Evolutionary conservation across 2,329 filamentous ascomycete genomes (phyloP), one percentile per base, ranked within the genome.

Genomic region (Cladosporium sphaerospermum): DNA sequence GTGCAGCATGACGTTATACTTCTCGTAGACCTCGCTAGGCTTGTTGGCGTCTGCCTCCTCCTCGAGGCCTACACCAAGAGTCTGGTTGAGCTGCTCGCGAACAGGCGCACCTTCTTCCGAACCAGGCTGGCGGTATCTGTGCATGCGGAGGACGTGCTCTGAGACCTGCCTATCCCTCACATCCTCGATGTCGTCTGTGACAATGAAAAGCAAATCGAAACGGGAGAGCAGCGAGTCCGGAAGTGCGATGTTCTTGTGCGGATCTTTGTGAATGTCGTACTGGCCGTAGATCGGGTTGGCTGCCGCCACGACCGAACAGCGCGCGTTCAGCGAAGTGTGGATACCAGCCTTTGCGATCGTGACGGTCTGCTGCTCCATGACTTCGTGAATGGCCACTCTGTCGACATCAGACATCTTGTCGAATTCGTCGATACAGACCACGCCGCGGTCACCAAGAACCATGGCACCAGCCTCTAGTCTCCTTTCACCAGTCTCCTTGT

Each of bases 331-430:
- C 2, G 91, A 96, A 0, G 93, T 99, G 72, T 99, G 93, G 55
- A 99, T 99, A 59, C 93, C 93, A 1, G 93, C 93, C 74, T 99
- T 99, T 49, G 93, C 93, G 65, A 99, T 99, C 11, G 93, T 99
- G 56, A 99, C 93, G 0, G 93, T 99, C 73, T 99, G 93, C 74
- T 99, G 93, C 73, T 99, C 93, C 93, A 99, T 99, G 60, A 99
- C 93, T 88, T 99, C 93, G 81, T 99, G 93, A 62, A 99, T 99
- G 44, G 93, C 93, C 3, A 99, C 93, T 68, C 93, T 84, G 71
- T 99, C 93, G 54, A 97, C 86, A 67, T 99, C 93, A 54, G 90
- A 96, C 93, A 99, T 99, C 72, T 99, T 99, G 76, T 99, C 93
- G 62, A 99, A 99, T 67, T 99, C 93, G 68, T 99, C 93, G 61